phyloP scores from a whole-genome alignment of 192 early-diverging fungal genomes.

The Backusella tuberculispora region DNA sequence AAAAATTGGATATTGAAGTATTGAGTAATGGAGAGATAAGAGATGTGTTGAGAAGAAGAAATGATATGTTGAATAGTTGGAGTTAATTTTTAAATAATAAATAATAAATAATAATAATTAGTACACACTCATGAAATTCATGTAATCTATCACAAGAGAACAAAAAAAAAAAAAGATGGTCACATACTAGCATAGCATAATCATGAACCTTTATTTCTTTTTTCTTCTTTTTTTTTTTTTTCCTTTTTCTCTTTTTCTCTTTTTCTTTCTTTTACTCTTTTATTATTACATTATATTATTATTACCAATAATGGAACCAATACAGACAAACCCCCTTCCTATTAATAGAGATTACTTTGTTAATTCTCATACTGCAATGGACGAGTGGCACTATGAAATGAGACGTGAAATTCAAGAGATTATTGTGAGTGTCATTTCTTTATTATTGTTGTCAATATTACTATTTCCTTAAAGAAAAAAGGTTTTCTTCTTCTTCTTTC shows the following conservation, averaged over 20 bases:
- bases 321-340: neutral
- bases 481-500: neutral
- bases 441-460: neutral
- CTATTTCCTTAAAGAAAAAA: neutral
- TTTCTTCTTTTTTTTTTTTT: conserved; percentile 7
- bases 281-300: neutral
- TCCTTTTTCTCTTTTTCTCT: neutral
- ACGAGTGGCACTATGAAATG: conserved; percentile 75
- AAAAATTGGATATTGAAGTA: conserved; percentile 29
- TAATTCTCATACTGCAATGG: conserved; percentile 15
- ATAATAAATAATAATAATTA: neutral
- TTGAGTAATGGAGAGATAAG: conserved; percentile 26
- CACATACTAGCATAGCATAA: neutral
- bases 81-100: conserved; percentile 5
- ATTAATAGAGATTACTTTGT: conserved; percentile 22
- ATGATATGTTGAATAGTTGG: conserved; percentile 36
- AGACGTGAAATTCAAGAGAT: conserved; percentile 84
- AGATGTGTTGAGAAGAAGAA: conserved; percentile 36
- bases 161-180: neutral
- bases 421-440: conserved; percentile 36
- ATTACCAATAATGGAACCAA: neutral
- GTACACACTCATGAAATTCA: neutral
- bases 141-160: neutral
- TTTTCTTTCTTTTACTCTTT: conserved; percentile 1
- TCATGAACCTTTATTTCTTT: neutral